phyloP scores from a whole-genome alignment of 2,329 filamentous ascomycete species.

The Cordyceps militaris region DNA sequence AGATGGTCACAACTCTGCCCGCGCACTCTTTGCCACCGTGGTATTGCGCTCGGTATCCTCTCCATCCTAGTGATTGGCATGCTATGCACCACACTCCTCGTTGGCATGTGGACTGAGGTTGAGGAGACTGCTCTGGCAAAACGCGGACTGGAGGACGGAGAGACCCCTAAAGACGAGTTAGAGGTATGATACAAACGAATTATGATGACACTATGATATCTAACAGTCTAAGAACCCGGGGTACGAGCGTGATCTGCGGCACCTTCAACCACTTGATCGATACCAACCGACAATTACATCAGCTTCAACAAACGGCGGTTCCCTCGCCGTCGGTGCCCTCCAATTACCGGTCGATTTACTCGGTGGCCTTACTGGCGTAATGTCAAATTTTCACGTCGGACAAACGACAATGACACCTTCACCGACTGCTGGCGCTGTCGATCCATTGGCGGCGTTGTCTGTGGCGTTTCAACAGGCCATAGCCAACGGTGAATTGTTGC shows the following conservation, averaged over 20 bases:
- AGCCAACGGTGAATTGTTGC: not conserved
- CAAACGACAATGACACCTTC: too few species aligned
- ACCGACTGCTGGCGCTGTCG: not conserved
- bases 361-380: constrained; percentile 2
- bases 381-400: not conserved
- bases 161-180: not conserved
- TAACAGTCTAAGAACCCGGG: not conserved
- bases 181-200: not conserved
- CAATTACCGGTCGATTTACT: not conserved
- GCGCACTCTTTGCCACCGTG: constrained; percentile 8
- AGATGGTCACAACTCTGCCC: not conserved
- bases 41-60: constrained; percentile 8
- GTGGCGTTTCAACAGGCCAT: constrained; percentile 2
- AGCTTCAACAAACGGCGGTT: not conserved
- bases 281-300: not conserved
- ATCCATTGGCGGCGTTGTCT: not conserved
- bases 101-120: not conserved
- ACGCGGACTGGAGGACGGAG: not conserved
- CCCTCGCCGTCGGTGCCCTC: not conserved
- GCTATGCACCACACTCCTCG: not conserved
- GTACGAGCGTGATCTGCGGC: not conserved
- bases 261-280: not conserved
- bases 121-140: not conserved
- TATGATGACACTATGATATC: not conserved
- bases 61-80: not conserved